phyloP scores from a whole-genome alignment of 2,329 filamentous ascomycete genomes.

The Xylariaceae sp. region DNA sequence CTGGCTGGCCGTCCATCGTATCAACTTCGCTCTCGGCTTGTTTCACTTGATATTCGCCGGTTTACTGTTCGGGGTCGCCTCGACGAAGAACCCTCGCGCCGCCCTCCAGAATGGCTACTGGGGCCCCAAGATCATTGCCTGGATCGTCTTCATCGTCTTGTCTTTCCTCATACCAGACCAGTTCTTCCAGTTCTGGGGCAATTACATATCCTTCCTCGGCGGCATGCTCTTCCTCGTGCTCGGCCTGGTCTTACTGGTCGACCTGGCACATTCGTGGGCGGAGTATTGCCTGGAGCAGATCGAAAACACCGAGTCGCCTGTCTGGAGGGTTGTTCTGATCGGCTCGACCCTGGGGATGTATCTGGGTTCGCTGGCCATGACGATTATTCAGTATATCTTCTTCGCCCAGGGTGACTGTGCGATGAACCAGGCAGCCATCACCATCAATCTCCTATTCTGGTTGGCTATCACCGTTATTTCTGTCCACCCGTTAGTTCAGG shows the following conservation, averaged over 20 bases:
- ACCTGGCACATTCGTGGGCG: slow-evolving; percentile 94
- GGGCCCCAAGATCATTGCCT: slow-evolving; percentile 90
- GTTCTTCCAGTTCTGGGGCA: slow-evolving; percentile 95
- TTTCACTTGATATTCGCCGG: slow-evolving; percentile 86
- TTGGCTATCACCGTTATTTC: slow-evolving; percentile 76
- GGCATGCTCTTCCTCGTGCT: slow-evolving; percentile 92
- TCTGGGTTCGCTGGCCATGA: slow-evolving; percentile 83
- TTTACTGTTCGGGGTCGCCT: slow-evolving; percentile 78
- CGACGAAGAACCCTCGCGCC: slow-evolving; percentile 81
- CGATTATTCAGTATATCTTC: slow-evolving; percentile 94
- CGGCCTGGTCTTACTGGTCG: slow-evolving; percentile 85
- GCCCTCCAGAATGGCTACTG: slow-evolving; percentile 96
- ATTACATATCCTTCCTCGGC: slow-evolving; percentile 81
- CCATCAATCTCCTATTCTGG: slow-evolving; percentile 83
- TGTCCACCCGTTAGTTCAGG: slow-evolving; percentile 84
- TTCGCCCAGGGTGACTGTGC: slow-evolving; percentile 76
- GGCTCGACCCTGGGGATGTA: slow-evolving; percentile 95
- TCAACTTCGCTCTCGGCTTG: slow-evolving; percentile 93
- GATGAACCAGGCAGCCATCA: slow-evolving; percentile 97
- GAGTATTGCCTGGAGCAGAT: slow-evolving; percentile 94
- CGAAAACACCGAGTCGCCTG: slow-evolving; percentile 74
- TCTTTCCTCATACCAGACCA: slow-evolving; percentile 93
- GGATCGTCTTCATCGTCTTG: slow-evolving; percentile 79
- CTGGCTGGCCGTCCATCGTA: slow-evolving; percentile 92
- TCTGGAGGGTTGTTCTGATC: slow-evolving; percentile 84